Base-by-base conservation (phyloP, 257 asterid genomes). In the Plectranthus barbatus region DNA sequence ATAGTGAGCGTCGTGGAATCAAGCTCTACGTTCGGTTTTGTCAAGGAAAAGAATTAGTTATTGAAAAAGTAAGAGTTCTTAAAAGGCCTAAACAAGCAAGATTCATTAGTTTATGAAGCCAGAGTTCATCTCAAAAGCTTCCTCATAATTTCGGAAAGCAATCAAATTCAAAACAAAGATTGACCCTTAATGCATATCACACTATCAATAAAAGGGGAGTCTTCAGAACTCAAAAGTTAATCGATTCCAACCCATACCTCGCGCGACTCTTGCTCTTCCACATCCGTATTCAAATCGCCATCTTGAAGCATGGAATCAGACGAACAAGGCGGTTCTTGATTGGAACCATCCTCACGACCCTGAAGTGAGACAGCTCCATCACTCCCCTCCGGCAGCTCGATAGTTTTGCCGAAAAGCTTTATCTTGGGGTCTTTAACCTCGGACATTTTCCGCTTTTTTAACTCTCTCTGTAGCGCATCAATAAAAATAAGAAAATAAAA, bases 321-420 rank as follows among this genome's bases (percentile, higher is more conserved):
- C 2, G 84, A 80, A 48, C 61, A 74, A 24, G 86, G 66, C 64
- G 68, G 80, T 47, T 77, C 79, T 41, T 66, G 81, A 34, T 67
- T 75, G 0, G 75, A 72, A 56, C 72, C 56, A 51, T 76, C 78
- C 11, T 67, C 86, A n/a, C 47, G 23, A 23, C 68, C 56, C 24
- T 49, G 69, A 59, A 67, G 71, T 5, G 82, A 53, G 37, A 41
- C 59, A 67, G 53, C 56, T 24, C 66, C 82, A 26, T 64, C 73
- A 20, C 62, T 19, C 24, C 56, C 72, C 19, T 83, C 87, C 70
- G 84, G 86, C 66, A 88, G 73, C 52, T 75, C 83, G 67, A 92
- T 92, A 23, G 95, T 92, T 64, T 76, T 75, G 15, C 99, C 99
- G 72, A 92, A 92, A 65, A 92, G 95, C 78, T 87, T 92, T 45